phyloP scores from a whole-genome alignment of 306 rosid genomes.

The Astragalus glycyphyllos region DNA sequence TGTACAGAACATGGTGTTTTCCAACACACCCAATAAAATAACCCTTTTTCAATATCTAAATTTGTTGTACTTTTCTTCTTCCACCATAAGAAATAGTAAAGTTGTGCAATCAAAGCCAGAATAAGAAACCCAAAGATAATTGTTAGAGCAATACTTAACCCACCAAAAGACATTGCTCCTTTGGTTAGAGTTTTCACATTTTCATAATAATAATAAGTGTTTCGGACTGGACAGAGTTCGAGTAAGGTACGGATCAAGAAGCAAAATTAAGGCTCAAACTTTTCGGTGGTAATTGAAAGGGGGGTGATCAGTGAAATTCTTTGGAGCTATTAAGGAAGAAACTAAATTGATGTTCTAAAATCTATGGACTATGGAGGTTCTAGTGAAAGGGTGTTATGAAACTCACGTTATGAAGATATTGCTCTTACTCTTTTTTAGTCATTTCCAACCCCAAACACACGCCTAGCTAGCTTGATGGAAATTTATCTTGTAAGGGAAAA shows the following conservation, averaged over 20 bases:
- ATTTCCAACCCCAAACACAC: constrained; percentile 47
- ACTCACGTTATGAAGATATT: constrained; percentile 35
- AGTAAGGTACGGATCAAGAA: too few relatives aligned
- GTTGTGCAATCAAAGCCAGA: constrained; percentile 68
- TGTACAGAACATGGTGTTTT: constrained; percentile 46
- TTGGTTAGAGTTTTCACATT: constrained; percentile 51
- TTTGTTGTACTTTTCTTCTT: constrained; percentile 59
- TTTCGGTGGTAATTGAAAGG: constrained; percentile 30
- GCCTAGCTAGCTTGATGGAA: constrained; percentile 30
- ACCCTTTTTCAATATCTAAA: constrained; percentile 59
- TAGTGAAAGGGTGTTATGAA: constrained; percentile 34
- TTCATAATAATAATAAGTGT: constrained; percentile 32
- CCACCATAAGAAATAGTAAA: constrained; percentile 87
- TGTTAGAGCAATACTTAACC: constrained; percentile 64
- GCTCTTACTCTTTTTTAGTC: constrained; percentile 8
- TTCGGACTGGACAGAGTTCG: too few relatives aligned
- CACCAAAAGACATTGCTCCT: constrained; percentile 56
- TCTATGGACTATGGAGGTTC: constrained; percentile 36
- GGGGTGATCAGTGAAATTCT: not conserved
- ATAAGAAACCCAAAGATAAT: constrained; percentile 74
- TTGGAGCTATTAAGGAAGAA: constrained; percentile 32
- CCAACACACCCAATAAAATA: constrained; percentile 59
- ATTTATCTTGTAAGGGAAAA: constrained; percentile 33
- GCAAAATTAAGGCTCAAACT: not conserved
- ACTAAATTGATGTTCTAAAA: not conserved